These are phyloP conservation scores for Phyllosticta citribraziliensis DNA, from an alignment of 2,329 filamentous ascomycete genomes.

Conservation along the genomic window DNA sequence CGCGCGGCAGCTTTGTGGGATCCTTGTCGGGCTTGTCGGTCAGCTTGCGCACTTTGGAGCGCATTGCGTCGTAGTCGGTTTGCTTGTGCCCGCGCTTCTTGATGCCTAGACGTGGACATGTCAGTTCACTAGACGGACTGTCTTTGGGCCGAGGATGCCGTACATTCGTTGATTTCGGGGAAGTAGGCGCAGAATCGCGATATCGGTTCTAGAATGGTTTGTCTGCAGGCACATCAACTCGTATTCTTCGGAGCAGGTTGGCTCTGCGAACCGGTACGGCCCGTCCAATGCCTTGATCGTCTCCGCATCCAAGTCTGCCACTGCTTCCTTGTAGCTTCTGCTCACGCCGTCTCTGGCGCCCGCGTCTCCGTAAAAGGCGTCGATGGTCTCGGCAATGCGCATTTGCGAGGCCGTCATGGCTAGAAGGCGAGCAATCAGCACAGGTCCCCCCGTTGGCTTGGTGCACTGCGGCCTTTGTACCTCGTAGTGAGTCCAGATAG, in stretches of 20 bases:
- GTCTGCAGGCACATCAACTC: conserved; percentile 38
- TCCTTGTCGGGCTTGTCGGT: conserved; percentile 99
- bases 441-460: background rate
- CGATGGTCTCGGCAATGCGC: conserved; percentile 98
- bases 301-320: conserved; percentile 94
- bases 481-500: conserved; percentile 89
- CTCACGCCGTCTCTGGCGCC: conserved; percentile 92
- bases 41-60: conserved; percentile 92
- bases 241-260: background rate
- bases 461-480: conserved; percentile 34
- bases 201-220: conserved; percentile 92
- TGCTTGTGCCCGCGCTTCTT: conserved; percentile 99
- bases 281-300: conserved; percentile 98
- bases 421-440: conserved; percentile 24
- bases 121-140: background rate
- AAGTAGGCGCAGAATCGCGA: conserved; percentile 96
- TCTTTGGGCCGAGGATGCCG: conserved; percentile 18
- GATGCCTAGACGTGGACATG: conserved; percentile 48
- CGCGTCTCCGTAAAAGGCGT: conserved; percentile 96
- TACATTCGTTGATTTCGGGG: conserved; percentile 95
- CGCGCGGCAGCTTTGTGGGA: conserved; percentile 86
- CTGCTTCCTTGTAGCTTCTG: conserved; percentile 94
- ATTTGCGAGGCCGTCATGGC: conserved; percentile 99
- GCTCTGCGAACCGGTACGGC: conserved; percentile 60
- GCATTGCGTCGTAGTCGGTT: conserved; percentile 92